Base-by-base conservation (phyloP, 805 yeast species). In the Candida peoriensis region DNA sequence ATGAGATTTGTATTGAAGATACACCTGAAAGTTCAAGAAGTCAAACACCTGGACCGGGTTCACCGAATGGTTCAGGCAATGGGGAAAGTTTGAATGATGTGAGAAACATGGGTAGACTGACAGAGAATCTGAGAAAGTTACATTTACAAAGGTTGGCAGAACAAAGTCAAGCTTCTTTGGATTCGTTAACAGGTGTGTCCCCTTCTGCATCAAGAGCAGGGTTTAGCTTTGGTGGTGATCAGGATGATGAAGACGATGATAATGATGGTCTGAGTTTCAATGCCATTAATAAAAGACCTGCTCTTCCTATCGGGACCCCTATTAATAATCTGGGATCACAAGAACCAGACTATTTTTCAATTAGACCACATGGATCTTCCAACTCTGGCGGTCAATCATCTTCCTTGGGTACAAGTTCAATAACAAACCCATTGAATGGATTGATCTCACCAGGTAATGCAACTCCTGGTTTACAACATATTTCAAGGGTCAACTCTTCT, bases 401-500 rank as follows among this genome's bases (percentile, higher is more conserved):
- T 12, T 21, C 33, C 6, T n/a, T n/a, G n/a, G n/a, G n/a, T n/a
- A n/a, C n/a, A n/a, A n/a, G n/a, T n/a, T n/a, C n/a, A n/a, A n/a
- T n/a, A n/a, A n/a, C n/a, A n/a, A n/a, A n/a, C n/a, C n/a, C n/a
- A n/a, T n/a, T n/a, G n/a, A 40, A 33, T 16, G 57, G 44, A 2
- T 28, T 47, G 5, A 26, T 41, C 31, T 58, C 63, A 1, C 74
- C 78, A 1, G 74, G 73, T 8, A 45, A 63, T 4, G 27, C 52
- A 5, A 65, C 82, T 1, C 86, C 88, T 0, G 77, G 72, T 0
- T 48, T 60, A 9, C 78, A 63, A 35, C 72, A 79, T 48, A 54
- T 79, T 31, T 77, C 88, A 3, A 64, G 88, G 36, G 74, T 64
- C 12, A 72, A 69, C 34, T 78, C 87, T 1, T 70, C 61, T 23